Base-by-base conservation (phyloP, 768 basidiomycete species). In the Antrodiella citrinella region DNA sequence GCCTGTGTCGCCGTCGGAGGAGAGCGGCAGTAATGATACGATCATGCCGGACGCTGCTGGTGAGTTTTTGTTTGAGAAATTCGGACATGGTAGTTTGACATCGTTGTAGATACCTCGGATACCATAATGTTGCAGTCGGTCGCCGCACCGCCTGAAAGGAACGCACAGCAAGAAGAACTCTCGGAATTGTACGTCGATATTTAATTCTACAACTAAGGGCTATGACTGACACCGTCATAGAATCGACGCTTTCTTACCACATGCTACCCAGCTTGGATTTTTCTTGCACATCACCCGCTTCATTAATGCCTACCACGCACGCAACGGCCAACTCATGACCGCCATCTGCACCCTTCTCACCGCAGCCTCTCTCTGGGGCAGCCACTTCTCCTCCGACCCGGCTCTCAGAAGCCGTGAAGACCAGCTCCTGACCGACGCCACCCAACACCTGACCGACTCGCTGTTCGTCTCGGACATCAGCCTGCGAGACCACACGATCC, bases 241-340 rank as follows among this genome's bases (percentile, higher is more conserved):
- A 30, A 61, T 84, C 3, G 76, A 81, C 57, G 68, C 68, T 22
- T 81, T 91, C 59, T 61, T 81, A 10, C 76, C 75, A 13, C 72
- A 85, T 56, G 72, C 76, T 0, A 61, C 69, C 26, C 74, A 80
- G 56, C 72, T 86, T 51, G 83, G 83, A 3, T 80, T 88, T 59
- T 89, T 87, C 63, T 75, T 90, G 49, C 64, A 80, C 54, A 42
- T 65, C 2, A 55, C 64, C 4, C 73, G 79, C 3, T 78, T 85
- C 50, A 66, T 64, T 15, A 46, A 69, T 3, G 59, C 68, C 11
- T n/a, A 53, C 15, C 50, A 54, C 35, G 38, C 65, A 60, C 38
- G 66, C 0, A 18, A 62, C 59, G 38, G 54, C 62, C 13, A 7
- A 43, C 9, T 65, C 26, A 61, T 63, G 12, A 55, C 63, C 41